Base-by-base conservation (phyloP, 495 filamentous ascomycete genomes). In the Penicillium steckii region DNA sequence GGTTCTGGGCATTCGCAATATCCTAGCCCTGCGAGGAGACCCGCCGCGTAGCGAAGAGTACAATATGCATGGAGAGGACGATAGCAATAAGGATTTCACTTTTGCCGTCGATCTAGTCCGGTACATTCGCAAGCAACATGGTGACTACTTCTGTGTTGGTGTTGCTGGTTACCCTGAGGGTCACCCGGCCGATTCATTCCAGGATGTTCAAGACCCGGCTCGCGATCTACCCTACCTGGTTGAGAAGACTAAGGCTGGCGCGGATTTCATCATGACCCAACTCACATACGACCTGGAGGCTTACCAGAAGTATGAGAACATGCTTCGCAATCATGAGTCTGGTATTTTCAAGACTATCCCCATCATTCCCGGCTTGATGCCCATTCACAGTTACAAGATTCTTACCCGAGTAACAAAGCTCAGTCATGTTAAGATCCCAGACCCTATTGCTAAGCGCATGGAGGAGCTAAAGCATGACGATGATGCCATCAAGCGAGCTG, bases 261-360 rank as follows among this genome's bases (percentile, higher is more conserved):
- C 93, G 18, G 95, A 97, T 68, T 98, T 98, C 68, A 87, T 98
- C 65, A 95, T 98, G 90, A 97, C 95, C n/a, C 94, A 98, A 65
- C 77, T 98, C 21, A 97, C 97, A 72, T 98, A 93, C 67, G 91
- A 97, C 60, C 79, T 89, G 12, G 76, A 87, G 6, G 90, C 88
- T 13, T 98, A 92, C 67, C 76, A 82, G 40, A 74, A 73, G 29
- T 97, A 91, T 66, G 93, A 96, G 74, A 76, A 74, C 53, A 80
- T 79, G 59, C 75, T 97, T 56, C 80, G 94, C 48, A 81, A 84
- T 42, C 91, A 98, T 66, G 82, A 87, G 43, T 95, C 89, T 38
- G 90, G 91, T 2, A 80, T 82, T 7, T 96, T 98, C 73, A 89
- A 89, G 69, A 85, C 82, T 18, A 90, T 97, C 33, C 84, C 87